Percentiles rank a stretch among this genome's conserved stretches.
phyloP scores from a whole-genome alignment of 345 rosid species.

The Populus ilicifolia region DNA sequence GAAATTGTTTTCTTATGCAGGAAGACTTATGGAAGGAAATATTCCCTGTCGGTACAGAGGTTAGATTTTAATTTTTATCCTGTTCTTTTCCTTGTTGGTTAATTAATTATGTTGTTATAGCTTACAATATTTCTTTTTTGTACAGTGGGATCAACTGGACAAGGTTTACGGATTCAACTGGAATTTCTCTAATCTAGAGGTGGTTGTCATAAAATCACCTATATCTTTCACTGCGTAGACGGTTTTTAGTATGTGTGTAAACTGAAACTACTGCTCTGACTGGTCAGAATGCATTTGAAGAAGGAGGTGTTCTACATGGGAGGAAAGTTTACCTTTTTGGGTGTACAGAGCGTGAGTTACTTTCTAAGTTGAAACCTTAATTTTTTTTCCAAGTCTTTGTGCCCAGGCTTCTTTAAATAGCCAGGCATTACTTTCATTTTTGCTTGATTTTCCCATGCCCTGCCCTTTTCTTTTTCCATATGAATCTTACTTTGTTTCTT shows the following conservation, averaged over 20 bases:
- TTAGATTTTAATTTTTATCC: slow-evolving; percentile 23
- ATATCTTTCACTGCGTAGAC: not conserved
- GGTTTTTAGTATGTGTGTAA: slow-evolving; percentile 1
- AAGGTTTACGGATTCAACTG: slow-evolving; percentile 62
- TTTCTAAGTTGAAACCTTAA: not conserved
- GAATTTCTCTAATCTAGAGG: slow-evolving; percentile 87
- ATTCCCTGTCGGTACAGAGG: slow-evolving; percentile 96
- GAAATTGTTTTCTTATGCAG: slow-evolving; percentile 36
- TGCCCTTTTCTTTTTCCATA: not conserved
- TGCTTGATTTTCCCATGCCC: not conserved
- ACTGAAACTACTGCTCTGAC: slow-evolving; percentile 11
- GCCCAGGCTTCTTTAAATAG: not conserved
- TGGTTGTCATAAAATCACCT: slow-evolving; percentile 34
- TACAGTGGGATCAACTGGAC: slow-evolving; percentile 94
- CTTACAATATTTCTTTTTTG: not conserved
- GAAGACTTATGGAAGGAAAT: slow-evolving; percentile 84
- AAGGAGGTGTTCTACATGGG: slow-evolving; percentile 70
- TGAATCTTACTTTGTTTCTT: not conserved
- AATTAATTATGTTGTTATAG: slow-evolving; percentile 9
- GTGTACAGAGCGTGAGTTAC: slow-evolving; percentile 83
- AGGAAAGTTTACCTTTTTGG: slow-evolving; percentile 81
- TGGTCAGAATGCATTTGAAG: slow-evolving; percentile 77
- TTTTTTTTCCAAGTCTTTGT: not conserved
- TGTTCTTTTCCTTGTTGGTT: not conserved
- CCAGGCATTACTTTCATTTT: not conserved